Evolutionary conservation across 805 yeast genomes (phyloP), one percentile per base, ranked within the genome.

Genomic region (Grigorovia transvaalensis): DNA sequence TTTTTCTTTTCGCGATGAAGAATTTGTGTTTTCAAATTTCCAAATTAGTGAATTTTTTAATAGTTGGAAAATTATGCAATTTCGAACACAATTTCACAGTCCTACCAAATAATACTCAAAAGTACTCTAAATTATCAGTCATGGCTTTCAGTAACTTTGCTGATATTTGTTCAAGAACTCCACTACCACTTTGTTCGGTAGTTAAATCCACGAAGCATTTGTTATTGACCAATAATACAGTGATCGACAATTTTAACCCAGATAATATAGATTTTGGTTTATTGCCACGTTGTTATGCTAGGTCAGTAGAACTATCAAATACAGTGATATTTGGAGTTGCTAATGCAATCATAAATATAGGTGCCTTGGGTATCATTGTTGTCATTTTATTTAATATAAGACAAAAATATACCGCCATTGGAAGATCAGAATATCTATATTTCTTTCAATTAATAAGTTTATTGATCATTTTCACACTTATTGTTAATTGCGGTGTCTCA

Each of bases 361-460:
- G 85, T 1, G 80, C 88, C 0, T 69, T 93, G 38, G 69, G 77
- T 7, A 76, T 88, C 44, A 56, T 85, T 41, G 72, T 83, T 48
- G 76, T 88, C 59, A 85, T 90, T 51, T 73, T 89, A 12, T 86
- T 82, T 72, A 83, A 85, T 59, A 81, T 90, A 45, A 75, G 90
- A 64, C 74, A 83, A 53, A 88, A 91, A 72, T 90, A 87, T 65
- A 93, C 99, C 0, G 97, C 98, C 12, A 90, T 93, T 53, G 98
- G 97, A 4, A 76, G 98, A 54, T 74, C 81, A 12, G 99, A 93
- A 64, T 85, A 89, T 82, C 68, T 88, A 50, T 79, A 78, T 57
- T 84, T 86, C 62, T 84, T 82, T 67, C 81, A 84, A 67, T 61
- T 79, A 44, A 74, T 76, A 55, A 71, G 84, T 35, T 72, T 78